Evolutionary conservation across 2,329 filamentous ascomycete genomes (phyloP).

Genomic region (Clathrospora elynae): DNA sequence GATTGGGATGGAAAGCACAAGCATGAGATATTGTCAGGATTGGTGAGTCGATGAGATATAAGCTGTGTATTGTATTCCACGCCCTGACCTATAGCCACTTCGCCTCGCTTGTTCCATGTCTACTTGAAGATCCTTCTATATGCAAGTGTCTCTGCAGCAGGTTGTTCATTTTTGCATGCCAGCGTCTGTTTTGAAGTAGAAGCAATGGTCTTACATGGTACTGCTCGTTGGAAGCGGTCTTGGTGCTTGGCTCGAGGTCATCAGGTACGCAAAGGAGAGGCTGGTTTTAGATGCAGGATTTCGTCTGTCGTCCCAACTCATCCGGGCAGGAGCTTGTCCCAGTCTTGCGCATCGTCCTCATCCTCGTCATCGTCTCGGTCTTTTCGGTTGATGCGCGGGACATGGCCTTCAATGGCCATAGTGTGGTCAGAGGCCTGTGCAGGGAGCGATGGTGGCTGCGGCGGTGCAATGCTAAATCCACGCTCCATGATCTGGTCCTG

Average conservation of each 20-base stretch:
- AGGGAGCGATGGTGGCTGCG: slow-evolving; percentile 34
- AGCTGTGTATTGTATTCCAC: too few species aligned
- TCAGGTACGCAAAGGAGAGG: too few species aligned
- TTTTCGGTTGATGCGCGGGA: slow-evolving; percentile 34
- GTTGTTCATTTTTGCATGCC: too few species aligned
- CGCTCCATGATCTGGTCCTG: slow-evolving; percentile 41
- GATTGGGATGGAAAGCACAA: too few species aligned
- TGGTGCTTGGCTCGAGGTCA: neutral
- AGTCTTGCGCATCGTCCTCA: slow-evolving; percentile 38
- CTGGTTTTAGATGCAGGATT: neutral
- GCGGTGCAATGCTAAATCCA: slow-evolving; percentile 24
- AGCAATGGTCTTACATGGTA: too few species aligned
- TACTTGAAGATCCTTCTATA: too few species aligned
- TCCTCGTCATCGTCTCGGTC: slow-evolving; percentile 26
- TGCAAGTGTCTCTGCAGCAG: too few species aligned
- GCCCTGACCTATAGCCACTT: too few species aligned
- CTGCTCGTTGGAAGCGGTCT: neutral
- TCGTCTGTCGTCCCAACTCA: slow-evolving; percentile 12
- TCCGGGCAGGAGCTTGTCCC: slow-evolving; percentile 42
- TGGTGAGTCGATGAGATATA: too few species aligned
- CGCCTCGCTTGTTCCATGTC: too few species aligned
- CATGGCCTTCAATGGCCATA: slow-evolving; percentile 48
- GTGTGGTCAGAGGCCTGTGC: slow-evolving; percentile 29
- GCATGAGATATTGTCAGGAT: too few species aligned
- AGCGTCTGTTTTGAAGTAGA: too few species aligned